Conservation (phyloP, 2,329 filamentous ascomycete species). For the Endocalyx cinctus region DNA sequence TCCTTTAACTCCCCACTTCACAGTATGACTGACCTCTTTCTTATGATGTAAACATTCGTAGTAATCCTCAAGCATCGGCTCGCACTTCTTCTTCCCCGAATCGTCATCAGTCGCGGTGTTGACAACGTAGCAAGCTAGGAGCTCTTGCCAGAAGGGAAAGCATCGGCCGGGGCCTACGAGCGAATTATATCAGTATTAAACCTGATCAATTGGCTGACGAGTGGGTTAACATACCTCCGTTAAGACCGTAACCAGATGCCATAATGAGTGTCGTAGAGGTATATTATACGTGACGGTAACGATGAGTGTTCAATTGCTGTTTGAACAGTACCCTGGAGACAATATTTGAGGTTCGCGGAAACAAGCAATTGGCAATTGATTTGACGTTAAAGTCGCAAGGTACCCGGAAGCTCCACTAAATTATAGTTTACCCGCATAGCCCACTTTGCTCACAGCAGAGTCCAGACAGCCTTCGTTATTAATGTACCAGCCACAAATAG, state of each 20-base stretch:
- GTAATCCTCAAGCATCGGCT: conserved; percentile 85
- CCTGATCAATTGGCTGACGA: conserved; percentile 1
- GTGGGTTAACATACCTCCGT: conserved; percentile 59
- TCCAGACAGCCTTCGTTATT: too few species aligned
- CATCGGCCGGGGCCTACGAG: conserved; percentile 65
- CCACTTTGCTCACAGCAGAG: too few species aligned
- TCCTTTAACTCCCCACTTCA: too few species aligned
- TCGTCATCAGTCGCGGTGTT: conserved; percentile 78
- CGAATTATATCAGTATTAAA: conserved; percentile 13
- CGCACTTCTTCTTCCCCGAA: conserved; percentile 82
- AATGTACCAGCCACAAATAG: too few species aligned
- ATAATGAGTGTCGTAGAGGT: conserved; percentile 38
- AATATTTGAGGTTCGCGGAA: too few species aligned
- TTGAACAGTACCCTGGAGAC: too few species aligned
- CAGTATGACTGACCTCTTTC: conserved; percentile 95
- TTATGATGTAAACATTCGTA: conserved; percentile 98
- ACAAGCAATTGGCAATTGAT: too few species aligned
- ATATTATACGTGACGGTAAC: neutral
- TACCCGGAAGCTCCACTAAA: too few species aligned
- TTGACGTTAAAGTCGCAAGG: too few species aligned
- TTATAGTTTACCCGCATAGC: too few species aligned
- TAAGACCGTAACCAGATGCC: conserved; percentile 79
- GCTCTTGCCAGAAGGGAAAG: conserved; percentile 99
- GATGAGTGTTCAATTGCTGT: conserved; percentile 15
- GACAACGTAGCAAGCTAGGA: conserved; percentile 96